Evolutionary conservation across 208 protist species (phyloP), one percentile per base, ranked within the genome.

Genomic region (Crithidia fasciculata): DNA sequence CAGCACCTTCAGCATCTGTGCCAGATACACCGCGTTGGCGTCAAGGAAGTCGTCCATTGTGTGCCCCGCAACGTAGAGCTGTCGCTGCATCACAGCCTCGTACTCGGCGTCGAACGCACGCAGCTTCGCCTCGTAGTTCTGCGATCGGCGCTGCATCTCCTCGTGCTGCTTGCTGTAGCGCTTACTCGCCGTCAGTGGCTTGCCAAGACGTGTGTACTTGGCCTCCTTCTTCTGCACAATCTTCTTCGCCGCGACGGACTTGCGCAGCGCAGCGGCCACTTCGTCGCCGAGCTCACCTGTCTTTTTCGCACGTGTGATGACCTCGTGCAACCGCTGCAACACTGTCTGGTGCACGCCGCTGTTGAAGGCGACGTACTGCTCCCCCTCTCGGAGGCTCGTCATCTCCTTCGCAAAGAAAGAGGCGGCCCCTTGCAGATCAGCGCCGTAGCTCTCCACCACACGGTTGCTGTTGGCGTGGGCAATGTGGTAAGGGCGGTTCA

Each of bases 1-100:
- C 8, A 84, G 53, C 36, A 88, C 76, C 72, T 79, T 76, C 71
- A 88, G 16, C 2, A 88, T 71, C 12, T 83, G 56, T 41, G 74
- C 69, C 39, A 85, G 10, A 71, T 88, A 84, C 36, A 49, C 62
- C 8, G 74, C 54, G 71, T 83, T 87, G 19, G 68, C 64, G 53
- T 85, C 80, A 4, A 92, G 60, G 67, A 92, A 89, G 53, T 74
- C 60, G 70, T 88, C 82, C 44, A 92, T 71, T 0, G 74, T 81
- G 62, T 81, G 72, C 2, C 84, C 87, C 0, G 74, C 67, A 19
- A 71, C 61, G 28, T 78, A 79, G 15, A 89, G 72, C 41, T 88
- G 68, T 4, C 72, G 68, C 50, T 81, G 70, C 69, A 89, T 84
- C 36, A 89, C 66, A 4, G 41, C 50, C 41, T 86, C 74, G 74